Evolutionary conservation across 192 early-diverging fungal species (phyloP), one percentile per base, ranked within the genome.

Genomic region (Umbelopsis ramanniana): DNA sequence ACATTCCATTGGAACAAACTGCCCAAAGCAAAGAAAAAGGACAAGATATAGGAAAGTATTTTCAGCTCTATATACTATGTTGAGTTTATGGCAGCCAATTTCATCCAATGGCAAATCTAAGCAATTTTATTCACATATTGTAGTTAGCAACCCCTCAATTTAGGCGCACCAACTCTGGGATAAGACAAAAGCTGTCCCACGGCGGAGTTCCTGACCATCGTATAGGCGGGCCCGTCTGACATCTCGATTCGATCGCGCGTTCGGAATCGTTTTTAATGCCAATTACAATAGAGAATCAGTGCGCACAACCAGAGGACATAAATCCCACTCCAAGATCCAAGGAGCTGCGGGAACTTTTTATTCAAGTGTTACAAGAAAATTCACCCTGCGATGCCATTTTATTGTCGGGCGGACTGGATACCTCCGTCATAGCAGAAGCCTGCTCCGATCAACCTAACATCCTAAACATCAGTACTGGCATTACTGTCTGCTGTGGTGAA

Each of bases 401-500:
- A 14, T 85, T 88, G 22, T 88, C 87, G 0, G 89, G 89, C 52
- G 91, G 91, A n/a, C 86, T 92, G 3, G 91, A 92, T 79, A 92
- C 91, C 10, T 89, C 87, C 26, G 88, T 90, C 72, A 72, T 90
- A 8, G 75, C 84, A 35, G 88, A 89, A 52, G 77, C 76, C 5
- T 74, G 76, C 24, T 22, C 60, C 0, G 33, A 63, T 37, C 57
- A 63, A 19, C 33, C 57, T 6, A 40, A 37, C 26, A 68, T 47
- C 48, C 71, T 79, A 4, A 69, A 79, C 10, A 67, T 90, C 37
- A 71, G 29, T 10, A 79, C 81, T 22, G 88, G 80, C 37, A 74
- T 89, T 35, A 92, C 90, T 2, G 81, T 89, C 26, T 68, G 84
- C 12, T 85, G 83, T 33, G 75, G 69, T 9, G 75, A 82, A 19